These are phyloP conservation scores for Omphalotus guepiniiformis DNA, from an alignment of 768 basidiomycete species.

Conservation along the genomic window DNA sequence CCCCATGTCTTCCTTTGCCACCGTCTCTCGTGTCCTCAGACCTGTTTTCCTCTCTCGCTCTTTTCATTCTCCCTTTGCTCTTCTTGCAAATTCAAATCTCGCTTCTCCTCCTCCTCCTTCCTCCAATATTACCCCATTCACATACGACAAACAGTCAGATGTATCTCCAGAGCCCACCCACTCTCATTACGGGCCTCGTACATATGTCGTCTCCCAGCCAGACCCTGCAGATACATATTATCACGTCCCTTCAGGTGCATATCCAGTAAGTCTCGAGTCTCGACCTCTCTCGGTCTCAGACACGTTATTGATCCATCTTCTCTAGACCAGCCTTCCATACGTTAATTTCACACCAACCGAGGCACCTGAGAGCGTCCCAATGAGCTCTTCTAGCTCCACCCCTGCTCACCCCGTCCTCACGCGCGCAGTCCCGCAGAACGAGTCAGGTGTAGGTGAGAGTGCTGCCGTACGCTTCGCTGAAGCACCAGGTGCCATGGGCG, in stretches of 20 bases:
- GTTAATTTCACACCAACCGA: constrained; percentile 37
- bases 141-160: constrained; percentile 65
- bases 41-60: too few species aligned
- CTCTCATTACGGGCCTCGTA: constrained; percentile 45
- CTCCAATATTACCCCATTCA: constrained; percentile 24
- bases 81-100: constrained; percentile 39
- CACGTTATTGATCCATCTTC: not conserved
- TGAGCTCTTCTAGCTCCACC: constrained; percentile 40
- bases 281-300: not conserved
- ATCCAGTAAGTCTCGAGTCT: constrained; percentile 17
- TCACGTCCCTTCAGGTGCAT: constrained; percentile 69
- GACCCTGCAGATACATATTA: constrained; percentile 59
- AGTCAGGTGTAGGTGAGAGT: constrained; percentile 44
- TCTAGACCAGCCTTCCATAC: constrained; percentile 20
- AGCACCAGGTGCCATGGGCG: constrained; percentile 44
- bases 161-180: constrained; percentile 43
- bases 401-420: constrained; percentile 43
- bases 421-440: constrained; percentile 34
- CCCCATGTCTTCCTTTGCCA: too few species aligned
- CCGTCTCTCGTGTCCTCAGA: too few species aligned
- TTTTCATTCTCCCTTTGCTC: constrained; percentile 65
- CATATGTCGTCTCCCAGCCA: constrained; percentile 72
- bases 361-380: constrained; percentile 31
- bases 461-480: constrained; percentile 37
- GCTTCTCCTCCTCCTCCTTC: constrained; percentile 29